Base-by-base conservation (phyloP, 331 rosid genomes). In the Dryas integrifolia region DNA sequence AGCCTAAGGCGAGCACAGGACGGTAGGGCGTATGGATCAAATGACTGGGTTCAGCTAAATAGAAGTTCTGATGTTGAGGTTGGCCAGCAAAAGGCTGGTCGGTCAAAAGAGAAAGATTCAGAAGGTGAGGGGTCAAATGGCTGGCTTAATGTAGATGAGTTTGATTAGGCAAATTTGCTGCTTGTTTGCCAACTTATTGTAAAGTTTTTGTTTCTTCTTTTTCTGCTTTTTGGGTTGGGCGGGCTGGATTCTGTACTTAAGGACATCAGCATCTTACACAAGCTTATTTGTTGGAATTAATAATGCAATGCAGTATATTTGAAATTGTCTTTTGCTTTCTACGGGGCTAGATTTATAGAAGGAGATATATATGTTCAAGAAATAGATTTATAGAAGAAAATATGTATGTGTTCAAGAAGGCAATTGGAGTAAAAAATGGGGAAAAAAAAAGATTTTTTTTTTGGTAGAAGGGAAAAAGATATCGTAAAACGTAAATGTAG, bases 41-140 rank as follows among this genome's bases (percentile, higher is more conserved):
- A 79, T 80, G 97, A 83, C 50, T 94, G 98, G 98, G 86, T 94
- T 84, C 90, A 63, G 85, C 85, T 94, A 70, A 82, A 76, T 63
- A 82, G 44, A 80, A 72, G 82, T 82, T 55, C 85, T 2, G 74
- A 53, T 47, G 64, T 77, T 51, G 72, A 66, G 45, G 82, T 79
- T 62, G 72, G 74, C 69, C 76, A 69, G 72, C 76, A 61, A 61
- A 85, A 61, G 62, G 59, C 73, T 9, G 58, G 78, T 11, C 76
- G 15, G 68, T 69, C 78, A 26, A 86, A 72, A 67, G 90, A 86
- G 67, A 91, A 75, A 85, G 92, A 94, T 63, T 88, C 91, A 7
- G 96, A 85, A 87, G 95, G 90, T 18, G 98, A 88, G 79, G 83
- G 72, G 51, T 91, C 96, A 53, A 93, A 65, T 83, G 98, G 88